Base-by-base conservation (phyloP, 2,329 filamentous ascomycete species). In the Didymella keratinophila region DNA sequence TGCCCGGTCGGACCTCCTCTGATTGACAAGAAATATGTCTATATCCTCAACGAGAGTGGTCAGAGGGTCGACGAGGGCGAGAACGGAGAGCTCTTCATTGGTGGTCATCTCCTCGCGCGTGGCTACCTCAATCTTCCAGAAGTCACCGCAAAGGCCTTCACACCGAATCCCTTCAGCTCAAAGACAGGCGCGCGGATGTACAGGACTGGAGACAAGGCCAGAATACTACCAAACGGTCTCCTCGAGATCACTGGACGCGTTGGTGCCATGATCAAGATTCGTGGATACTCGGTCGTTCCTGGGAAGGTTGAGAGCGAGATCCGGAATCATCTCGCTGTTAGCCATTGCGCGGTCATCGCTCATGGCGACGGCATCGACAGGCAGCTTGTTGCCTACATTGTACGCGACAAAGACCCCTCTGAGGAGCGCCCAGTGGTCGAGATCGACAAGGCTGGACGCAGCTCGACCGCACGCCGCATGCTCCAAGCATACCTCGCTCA, bases 71-170 rank as follows among this genome's bases (percentile, higher is more conserved):
- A 76, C 9, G 70, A 78, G 6, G 90, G 90, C 8, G 79, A 81
- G 2, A 86, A 82, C 56, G 91, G 91, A 42, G 91, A 95, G 78
- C 81, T 95, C 1, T 92, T 87, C 61, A 84, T 94, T 16, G 90
- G 90, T 45, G 91, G 91, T n/a, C 78, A 82, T 20, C 80, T 93
- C 57, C 81, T 61, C 43, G 91, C 91, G 14, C 84, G 89, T 55
- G 91, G 88, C 43, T 95, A 95, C 68, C 84, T 93, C 51, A 93
- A 93, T 64, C 83, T 89, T n/a, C 89, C 89, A 0, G 90, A 94
- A 69, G 89, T 87, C 0, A 94, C 91, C 0, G 87, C 87, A 7
- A 87, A 89, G 71, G 87, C 88, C 0, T 94, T 95, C 74, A 81
- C 85, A 12, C 78, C 83, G 0, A 86, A 94, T 68, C 84, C 85